A percentile compares a stretch with the other conserved stretches of the same genome.
These are phyloP conservation scores for Fusarium zealandicum DNA, from an alignment of 2,329 filamentous ascomycete genomes.

Conservation along the genomic window DNA sequence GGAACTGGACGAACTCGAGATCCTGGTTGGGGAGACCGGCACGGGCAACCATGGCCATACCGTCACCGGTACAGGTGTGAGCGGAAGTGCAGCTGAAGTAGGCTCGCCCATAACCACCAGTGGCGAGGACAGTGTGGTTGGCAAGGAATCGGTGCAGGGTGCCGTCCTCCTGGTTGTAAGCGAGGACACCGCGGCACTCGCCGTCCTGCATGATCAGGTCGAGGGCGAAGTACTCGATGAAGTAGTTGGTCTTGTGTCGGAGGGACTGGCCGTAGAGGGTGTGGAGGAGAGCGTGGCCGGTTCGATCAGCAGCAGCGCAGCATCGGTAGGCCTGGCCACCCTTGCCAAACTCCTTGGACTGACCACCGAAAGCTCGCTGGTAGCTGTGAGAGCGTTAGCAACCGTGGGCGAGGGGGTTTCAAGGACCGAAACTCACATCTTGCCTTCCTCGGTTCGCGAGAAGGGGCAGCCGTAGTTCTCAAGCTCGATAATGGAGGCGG, in stretches of 20 bases:
- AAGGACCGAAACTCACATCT: slow-evolving; percentile 68
- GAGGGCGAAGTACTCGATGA: slow-evolving; percentile 98
- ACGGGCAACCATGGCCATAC: slow-evolving; percentile 99
- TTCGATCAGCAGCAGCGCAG: slow-evolving; percentile 95
- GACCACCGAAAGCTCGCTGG: slow-evolving; percentile 97
- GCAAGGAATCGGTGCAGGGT: slow-evolving; percentile 96
- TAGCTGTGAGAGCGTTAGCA: slow-evolving; percentile 65
- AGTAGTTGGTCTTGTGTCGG: slow-evolving; percentile 98
- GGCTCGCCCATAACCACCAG: slow-evolving; percentile 95
- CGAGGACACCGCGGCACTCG: slow-evolving; percentile 93
- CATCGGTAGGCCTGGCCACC: slow-evolving; percentile 98
- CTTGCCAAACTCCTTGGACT: slow-evolving; percentile 94
- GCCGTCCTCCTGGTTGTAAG: slow-evolving; percentile 98
- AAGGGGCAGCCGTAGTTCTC: slow-evolving; percentile 98
- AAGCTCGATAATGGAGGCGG: slow-evolving; percentile 88
- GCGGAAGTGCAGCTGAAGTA: slow-evolving; percentile 99
- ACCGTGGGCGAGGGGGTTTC: neutral
- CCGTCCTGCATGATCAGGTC: slow-evolving; percentile 98
- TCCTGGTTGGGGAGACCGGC: slow-evolving; percentile 98
- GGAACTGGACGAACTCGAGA: slow-evolving; percentile 99
- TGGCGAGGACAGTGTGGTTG: slow-evolving; percentile 95
- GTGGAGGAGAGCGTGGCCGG: slow-evolving; percentile 95
- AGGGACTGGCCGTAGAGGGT: slow-evolving; percentile 98
- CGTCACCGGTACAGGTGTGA: slow-evolving; percentile 98
- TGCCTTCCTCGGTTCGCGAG: slow-evolving; percentile 93